phyloP scores from a whole-genome alignment of 2,329 filamentous ascomycete species.

The Salinomyces thailandicus region DNA sequence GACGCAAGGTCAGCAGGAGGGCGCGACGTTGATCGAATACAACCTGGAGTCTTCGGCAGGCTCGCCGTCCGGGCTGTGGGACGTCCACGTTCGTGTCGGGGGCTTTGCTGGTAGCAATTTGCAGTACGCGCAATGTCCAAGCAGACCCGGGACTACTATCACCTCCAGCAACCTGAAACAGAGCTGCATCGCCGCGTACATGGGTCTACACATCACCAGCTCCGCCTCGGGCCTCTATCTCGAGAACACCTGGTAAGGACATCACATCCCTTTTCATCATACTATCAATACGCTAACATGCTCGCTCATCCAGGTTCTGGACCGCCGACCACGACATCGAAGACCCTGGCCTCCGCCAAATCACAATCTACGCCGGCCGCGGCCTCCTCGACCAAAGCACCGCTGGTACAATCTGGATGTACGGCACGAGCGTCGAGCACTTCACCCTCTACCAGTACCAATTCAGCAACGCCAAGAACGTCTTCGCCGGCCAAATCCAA shows the following conservation, averaged over 20 bases:
- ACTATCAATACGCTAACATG: too few relatives aligned
- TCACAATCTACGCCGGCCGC: conserved; percentile 83
- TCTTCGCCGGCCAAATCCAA: conserved; percentile 78
- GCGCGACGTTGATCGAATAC: conserved; percentile 62
- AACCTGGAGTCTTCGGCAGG: conserved; percentile 45
- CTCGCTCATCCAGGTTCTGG: conserved; percentile 59
- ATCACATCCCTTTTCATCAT: not conserved
- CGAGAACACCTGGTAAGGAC: conserved; percentile 67
- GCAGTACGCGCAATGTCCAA: conserved; percentile 33
- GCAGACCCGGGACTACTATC: conserved; percentile 14
- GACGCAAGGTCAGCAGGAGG: conserved; percentile 55
- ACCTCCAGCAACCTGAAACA: conserved; percentile 13
- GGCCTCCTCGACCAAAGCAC: conserved; percentile 73
- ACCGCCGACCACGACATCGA: conserved; percentile 87
- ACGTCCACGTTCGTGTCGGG: conserved; percentile 42
- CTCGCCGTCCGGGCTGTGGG: conserved; percentile 44
- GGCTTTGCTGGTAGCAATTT: conserved; percentile 43
- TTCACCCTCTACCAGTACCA: conserved; percentile 67
- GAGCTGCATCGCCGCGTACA: conserved; percentile 23
- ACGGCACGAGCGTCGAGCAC: conserved; percentile 58
- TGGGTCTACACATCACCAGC: conserved; percentile 36
- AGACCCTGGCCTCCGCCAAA: conserved; percentile 56
- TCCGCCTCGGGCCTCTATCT: conserved; percentile 57
- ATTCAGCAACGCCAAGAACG: conserved; percentile 61
- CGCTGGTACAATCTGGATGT: conserved; percentile 44